A percentile compares a stretch with the other conserved stretches of the same genome.
Evolutionary conservation across 306 rosid species (phyloP).

Genomic region (Astragalus membranaceus): DNA sequence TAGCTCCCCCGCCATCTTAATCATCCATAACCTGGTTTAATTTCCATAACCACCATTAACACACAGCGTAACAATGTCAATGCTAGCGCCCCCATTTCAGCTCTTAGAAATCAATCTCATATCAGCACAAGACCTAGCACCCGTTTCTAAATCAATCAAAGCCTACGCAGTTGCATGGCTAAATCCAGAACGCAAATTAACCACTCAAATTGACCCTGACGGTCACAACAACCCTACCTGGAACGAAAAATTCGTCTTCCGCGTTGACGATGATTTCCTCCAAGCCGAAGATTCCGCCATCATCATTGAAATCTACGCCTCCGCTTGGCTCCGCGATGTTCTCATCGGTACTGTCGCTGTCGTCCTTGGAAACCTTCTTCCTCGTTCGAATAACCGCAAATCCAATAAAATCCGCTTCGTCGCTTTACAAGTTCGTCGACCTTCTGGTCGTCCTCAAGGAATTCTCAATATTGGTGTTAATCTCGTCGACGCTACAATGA

Average conservation of each 20-base stretch:
- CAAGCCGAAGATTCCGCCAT: slow-evolving; percentile 27
- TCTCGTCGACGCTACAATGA: slow-evolving; percentile 42
- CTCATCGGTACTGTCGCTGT: slow-evolving; percentile 55
- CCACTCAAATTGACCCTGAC: slow-evolving; percentile 42
- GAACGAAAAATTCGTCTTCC: slow-evolving; percentile 82
- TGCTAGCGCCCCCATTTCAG: slow-evolving; percentile 21
- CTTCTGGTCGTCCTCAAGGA: slow-evolving; percentile 73
- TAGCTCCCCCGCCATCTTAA: background rate
- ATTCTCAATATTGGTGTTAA: slow-evolving; percentile 52
- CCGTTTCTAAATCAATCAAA: slow-evolving; percentile 44
- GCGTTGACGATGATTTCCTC: slow-evolving; percentile 45
- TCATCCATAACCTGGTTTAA: background rate
- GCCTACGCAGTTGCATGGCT: slow-evolving; percentile 78
- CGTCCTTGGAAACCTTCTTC: slow-evolving; percentile 31
- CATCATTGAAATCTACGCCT: slow-evolving; percentile 59
- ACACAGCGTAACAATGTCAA: background rate
- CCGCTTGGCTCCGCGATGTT: slow-evolving; percentile 50
- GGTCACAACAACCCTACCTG: slow-evolving; percentile 60
- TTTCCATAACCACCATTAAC: background rate
- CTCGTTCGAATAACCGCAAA: slow-evolving; percentile 17
- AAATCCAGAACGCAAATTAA: slow-evolving; percentile 46
- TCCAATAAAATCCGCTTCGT: slow-evolving; percentile 38
- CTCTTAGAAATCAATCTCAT: slow-evolving; percentile 60
- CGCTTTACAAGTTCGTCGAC: slow-evolving; percentile 63
- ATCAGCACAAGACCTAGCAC: slow-evolving; percentile 53